Conservation (phyloP, 2,329 filamentous ascomycete genomes). For the Aulographum hederae region DNA sequence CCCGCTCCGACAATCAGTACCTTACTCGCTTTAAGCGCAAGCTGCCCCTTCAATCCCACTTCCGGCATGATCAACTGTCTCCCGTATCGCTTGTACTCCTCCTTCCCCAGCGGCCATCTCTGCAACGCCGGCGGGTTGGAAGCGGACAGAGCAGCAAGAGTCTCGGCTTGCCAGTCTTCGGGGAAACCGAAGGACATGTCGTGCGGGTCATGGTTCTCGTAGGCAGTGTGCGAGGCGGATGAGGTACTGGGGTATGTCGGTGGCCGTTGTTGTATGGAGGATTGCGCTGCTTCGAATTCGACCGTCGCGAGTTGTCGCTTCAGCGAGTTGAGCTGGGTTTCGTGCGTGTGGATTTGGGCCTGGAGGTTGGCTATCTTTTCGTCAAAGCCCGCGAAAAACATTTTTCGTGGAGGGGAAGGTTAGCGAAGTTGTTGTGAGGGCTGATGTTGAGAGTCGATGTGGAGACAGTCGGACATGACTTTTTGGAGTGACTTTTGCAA, state of each 20-base stretch:
- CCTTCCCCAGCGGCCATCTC: constrained; percentile 46
- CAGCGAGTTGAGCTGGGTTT: neutral
- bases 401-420: too few species aligned
- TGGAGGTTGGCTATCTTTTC: too few species aligned
- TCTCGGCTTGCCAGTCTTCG: constrained; percentile 23
- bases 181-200: too few species aligned
- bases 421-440: too few species aligned
- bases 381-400: too few species aligned
- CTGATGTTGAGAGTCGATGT: too few species aligned
- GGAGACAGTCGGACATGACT: too few species aligned
- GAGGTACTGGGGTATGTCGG: neutral
- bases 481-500: too few species aligned
- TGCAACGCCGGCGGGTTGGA: constrained; percentile 8
- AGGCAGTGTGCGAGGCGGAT: neutral
- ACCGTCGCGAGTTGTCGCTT: neutral
- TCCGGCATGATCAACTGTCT: constrained; percentile 78
- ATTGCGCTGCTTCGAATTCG: neutral
- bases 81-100: constrained; percentile 76
- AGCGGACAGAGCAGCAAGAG: constrained; percentile 17
- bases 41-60: constrained; percentile 62
- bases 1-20: constrained; percentile 77
- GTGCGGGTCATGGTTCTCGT: too few species aligned
- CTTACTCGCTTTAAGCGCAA: constrained; percentile 47
- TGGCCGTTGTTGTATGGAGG: neutral
- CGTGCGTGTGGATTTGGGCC: neutral